A percentile compares a stretch with the other conserved stretches of the same genome.
These are phyloP conservation scores for Cronartium ribicola DNA, from an alignment of 1,284 basidiomycete species.

Conservation along the genomic window DNA sequence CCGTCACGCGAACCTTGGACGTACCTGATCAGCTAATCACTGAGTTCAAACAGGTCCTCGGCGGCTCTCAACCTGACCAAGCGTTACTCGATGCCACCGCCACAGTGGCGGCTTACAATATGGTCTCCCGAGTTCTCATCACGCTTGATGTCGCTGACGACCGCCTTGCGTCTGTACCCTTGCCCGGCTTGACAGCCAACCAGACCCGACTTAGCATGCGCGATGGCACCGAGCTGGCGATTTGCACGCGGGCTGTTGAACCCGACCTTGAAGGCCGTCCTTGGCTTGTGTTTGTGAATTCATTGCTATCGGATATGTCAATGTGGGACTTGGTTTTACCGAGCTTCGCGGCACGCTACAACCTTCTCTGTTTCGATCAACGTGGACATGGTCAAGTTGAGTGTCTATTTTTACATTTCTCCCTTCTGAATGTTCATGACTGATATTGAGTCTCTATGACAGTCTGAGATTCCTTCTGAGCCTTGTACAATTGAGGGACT, in stretches of 20 bases:
- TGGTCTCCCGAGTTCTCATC: constrained; percentile 54
- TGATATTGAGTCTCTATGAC: not conserved
- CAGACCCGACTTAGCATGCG: constrained; percentile 18
- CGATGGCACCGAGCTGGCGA: constrained; percentile 32
- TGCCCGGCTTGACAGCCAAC: constrained; percentile 46
- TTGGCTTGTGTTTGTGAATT: constrained; percentile 54
- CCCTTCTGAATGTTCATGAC: not conserved
- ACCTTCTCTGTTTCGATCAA: constrained; percentile 54
- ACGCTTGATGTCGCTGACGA: constrained; percentile 54
- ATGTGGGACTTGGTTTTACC: constrained; percentile 54
- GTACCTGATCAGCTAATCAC: constrained; percentile 49
- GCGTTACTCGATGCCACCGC: constrained; percentile 53
- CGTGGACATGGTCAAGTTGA: constrained; percentile 53
- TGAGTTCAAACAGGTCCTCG: constrained; percentile 48
- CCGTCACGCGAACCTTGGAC: constrained; percentile 51
- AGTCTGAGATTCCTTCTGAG: constrained; percentile 50
- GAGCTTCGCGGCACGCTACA: constrained; percentile 51
- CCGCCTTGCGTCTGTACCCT: constrained; percentile 49
- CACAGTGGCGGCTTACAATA: constrained; percentile 54
- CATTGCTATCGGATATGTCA: constrained; percentile 53
- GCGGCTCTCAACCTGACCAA: constrained; percentile 47
- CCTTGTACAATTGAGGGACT: constrained; percentile 52
- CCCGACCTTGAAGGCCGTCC: constrained; percentile 43
- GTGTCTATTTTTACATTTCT: constrained; percentile 7
- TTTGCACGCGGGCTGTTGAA: constrained; percentile 21